A percentile compares a stretch with the other conserved stretches of the same genome.
These are phyloP conservation scores for Phoenix roebelenii DNA, from an alignment of 176 grass and related monocot genomes.

Conservation along the genomic window DNA sequence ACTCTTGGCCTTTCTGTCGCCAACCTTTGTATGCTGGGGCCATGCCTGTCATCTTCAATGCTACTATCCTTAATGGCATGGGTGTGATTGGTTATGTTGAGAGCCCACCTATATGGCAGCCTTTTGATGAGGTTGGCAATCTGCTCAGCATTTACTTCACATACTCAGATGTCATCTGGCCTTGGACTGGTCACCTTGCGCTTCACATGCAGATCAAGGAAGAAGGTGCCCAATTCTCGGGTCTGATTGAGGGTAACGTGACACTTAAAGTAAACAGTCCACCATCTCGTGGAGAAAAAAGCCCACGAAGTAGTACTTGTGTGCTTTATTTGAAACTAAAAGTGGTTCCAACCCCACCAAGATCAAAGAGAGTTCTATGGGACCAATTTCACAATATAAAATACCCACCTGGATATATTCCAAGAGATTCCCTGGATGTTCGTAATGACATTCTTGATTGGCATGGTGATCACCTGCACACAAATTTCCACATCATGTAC, in stretches of 20 bases:
- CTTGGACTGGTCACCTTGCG: conserved; percentile 87
- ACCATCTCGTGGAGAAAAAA: conserved; percentile 45
- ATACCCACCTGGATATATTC: conserved; percentile 93
- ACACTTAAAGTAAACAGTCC: conserved; percentile 60
- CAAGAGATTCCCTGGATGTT: conserved; percentile 95
- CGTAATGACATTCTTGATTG: conserved; percentile 98
- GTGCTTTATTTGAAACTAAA: conserved; percentile 72
- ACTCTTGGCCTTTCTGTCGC: conserved; percentile 89
- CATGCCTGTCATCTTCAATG: conserved; percentile 93
- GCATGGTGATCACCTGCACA: conserved; percentile 97
- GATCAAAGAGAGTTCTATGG: conserved; percentile 87
- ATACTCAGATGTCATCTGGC: conserved; percentile 93
- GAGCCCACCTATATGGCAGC: conserved; percentile 64
- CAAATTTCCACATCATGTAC: conserved; percentile 95
- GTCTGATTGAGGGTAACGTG: conserved; percentile 80
- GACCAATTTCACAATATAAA: conserved; percentile 99
- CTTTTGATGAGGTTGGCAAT: conserved; percentile 75
- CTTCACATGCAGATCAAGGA: conserved; percentile 94
- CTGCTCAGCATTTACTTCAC: conserved; percentile 82
- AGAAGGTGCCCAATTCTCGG: conserved; percentile 73
- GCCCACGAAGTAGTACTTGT: conserved; percentile 45
- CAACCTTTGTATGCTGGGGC: conserved; percentile 87
- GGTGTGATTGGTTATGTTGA: conserved; percentile 84
- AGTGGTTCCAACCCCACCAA: conserved; percentile 67
- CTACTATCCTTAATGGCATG: conserved; percentile 96